Evolutionary conservation across 1,139 yeast genomes (phyloP).

Genomic region (Pichia sp.): DNA sequence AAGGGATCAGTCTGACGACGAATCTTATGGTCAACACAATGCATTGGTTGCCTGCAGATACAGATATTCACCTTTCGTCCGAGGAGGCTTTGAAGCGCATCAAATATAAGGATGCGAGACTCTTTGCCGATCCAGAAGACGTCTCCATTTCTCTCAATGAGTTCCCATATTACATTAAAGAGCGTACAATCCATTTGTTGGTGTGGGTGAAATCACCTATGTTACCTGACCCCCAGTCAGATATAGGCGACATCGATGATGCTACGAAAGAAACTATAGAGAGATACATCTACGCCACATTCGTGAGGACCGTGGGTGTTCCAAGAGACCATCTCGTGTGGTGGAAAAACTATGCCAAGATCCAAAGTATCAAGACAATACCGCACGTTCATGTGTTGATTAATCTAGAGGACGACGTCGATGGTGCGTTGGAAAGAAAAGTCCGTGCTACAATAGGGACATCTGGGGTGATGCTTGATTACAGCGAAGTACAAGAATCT

Average conservation of each 20-base stretch:
- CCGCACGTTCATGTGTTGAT: slow-evolving; percentile 59
- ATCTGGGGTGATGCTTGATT: slow-evolving; percentile 18
- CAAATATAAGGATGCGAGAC: slow-evolving; percentile 23
- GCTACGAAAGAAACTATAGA: slow-evolving; percentile 39
- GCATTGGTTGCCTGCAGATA: slow-evolving; percentile 27
- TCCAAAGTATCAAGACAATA: slow-evolving; percentile 55
- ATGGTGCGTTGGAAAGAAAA: slow-evolving; percentile 4
- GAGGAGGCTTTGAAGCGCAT: slow-evolving; percentile 13
- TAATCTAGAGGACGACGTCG: slow-evolving; percentile 30
- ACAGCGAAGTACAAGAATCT: slow-evolving; percentile 5
- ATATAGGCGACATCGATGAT: slow-evolving; percentile 43
- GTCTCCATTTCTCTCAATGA: slow-evolving; percentile 34
- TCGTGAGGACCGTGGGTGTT: slow-evolving; percentile 40
- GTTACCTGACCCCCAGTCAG: slow-evolving; percentile 34
- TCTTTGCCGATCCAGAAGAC: slow-evolving; percentile 28
- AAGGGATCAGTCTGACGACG: slow-evolving; percentile 27
- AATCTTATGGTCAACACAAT: slow-evolving; percentile 27
- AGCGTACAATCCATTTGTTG: slow-evolving; percentile 36
- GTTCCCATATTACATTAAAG: slow-evolving; percentile 40
- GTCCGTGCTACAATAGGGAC: slow-evolving; percentile 10
- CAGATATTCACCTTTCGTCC: slow-evolving; percentile 10
- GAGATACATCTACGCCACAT: slow-evolving; percentile 42
- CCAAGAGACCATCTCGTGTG: slow-evolving; percentile 42
- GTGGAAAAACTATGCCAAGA: slow-evolving; percentile 61
- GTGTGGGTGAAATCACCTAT: slow-evolving; percentile 43